Conservation (phyloP, 2,329 filamentous ascomycete species). For the Fusarium oligoseptatum region DNA sequence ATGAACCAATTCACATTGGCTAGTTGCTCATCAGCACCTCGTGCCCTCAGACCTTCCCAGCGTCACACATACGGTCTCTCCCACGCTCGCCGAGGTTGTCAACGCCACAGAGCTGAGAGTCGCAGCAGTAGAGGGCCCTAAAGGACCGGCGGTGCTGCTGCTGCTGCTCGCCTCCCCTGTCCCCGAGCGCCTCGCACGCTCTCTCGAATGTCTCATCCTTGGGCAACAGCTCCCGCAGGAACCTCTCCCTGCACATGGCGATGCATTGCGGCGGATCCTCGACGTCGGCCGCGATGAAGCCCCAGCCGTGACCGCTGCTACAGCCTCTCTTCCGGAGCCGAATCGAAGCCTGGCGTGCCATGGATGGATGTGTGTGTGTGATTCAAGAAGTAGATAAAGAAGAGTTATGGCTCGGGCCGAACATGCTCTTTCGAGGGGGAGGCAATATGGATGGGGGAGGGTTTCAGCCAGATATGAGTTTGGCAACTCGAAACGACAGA, state of each 20-base stretch:
- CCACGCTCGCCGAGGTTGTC: conserved; percentile 47
- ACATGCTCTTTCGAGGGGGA: conserved; percentile 27
- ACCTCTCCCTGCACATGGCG: conserved; percentile 49
- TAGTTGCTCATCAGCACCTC: conserved; percentile 44
- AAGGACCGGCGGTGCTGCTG: conserved; percentile 50
- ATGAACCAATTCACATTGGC: conserved; percentile 66
- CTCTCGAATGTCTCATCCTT: conserved; percentile 48
- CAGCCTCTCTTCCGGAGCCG: conserved; percentile 28
- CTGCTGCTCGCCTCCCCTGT: conserved; percentile 22
- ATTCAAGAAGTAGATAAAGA: neutral
- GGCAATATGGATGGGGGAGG: conserved; percentile 5
- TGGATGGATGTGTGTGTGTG: conserved; percentile 3
- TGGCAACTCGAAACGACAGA: conserved; percentile 38
- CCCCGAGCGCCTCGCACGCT: conserved; percentile 51
- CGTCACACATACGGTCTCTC: conserved; percentile 59
- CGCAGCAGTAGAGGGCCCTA: conserved; percentile 65
- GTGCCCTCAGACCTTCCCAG: neutral
- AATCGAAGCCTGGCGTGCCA: conserved; percentile 12
- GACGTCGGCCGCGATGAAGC: conserved; percentile 46
- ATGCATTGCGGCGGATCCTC: conserved; percentile 53
- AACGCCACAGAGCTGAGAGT: conserved; percentile 64
- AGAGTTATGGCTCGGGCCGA: conserved; percentile 15
- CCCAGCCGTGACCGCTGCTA: conserved; percentile 45
- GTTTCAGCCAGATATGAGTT: conserved; percentile 42
- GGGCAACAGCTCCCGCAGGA: conserved; percentile 48